Conservation (phyloP, 2,329 filamentous ascomycete genomes). For the Apiospora rasikravindrae region DNA sequence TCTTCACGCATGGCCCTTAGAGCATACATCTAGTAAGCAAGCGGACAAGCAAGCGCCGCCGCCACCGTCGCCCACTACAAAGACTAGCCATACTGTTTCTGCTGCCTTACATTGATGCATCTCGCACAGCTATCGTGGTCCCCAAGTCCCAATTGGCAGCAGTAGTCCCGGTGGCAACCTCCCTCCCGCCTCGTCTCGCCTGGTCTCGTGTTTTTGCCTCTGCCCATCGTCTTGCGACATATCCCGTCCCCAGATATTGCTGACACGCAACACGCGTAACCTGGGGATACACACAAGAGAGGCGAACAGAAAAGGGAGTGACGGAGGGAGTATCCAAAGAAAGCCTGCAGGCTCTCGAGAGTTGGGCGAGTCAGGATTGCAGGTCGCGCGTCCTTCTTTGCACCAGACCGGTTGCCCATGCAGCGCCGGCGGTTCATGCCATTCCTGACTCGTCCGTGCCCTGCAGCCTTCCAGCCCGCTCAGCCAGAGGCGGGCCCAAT, state of each 20-base stretch:
- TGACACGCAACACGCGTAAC: background rate
- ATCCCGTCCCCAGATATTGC: background rate
- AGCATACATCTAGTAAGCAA: background rate
- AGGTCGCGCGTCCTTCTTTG: background rate
- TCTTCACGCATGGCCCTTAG: background rate
- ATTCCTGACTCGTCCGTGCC: conserved; percentile 18
- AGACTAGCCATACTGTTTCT: background rate
- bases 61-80: background rate
- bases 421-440: conserved; percentile 16
- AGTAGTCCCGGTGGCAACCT: background rate
- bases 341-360: background rate
- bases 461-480: conserved; percentile 17
- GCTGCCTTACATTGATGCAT: background rate
- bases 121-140: background rate
- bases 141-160: background rate
- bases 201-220: background rate
- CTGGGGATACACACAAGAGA: conserved; percentile 1
- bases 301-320: background rate
- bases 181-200: background rate
- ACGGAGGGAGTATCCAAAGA: background rate
- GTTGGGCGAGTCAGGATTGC: conserved; percentile 20
- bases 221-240: background rate
- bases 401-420: conserved; percentile 18
- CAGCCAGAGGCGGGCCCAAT: background rate
- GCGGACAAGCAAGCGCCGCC: background rate